phyloP scores from a whole-genome alignment of 257 asterid species.

The Solanum piurae region DNA sequence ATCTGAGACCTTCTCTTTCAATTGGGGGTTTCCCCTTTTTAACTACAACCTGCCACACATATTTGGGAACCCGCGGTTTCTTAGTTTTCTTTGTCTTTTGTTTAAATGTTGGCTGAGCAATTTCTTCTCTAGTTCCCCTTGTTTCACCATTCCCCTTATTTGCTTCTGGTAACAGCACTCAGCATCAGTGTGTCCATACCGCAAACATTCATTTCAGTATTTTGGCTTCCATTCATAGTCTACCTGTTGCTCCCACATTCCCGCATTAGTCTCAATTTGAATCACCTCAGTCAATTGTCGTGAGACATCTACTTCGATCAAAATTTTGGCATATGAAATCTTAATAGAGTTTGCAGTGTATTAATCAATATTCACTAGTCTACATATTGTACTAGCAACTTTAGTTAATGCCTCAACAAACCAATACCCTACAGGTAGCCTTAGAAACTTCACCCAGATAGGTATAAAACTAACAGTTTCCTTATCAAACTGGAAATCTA shows the following conservation, averaged over 20 bases:
- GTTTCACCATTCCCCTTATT: background rate
- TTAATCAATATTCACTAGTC: background rate
- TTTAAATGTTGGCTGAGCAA: background rate
- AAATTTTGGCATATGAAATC: background rate
- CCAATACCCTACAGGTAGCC: no score
- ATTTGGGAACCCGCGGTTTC: no score
- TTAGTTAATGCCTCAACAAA: no score
- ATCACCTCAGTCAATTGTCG: background rate
- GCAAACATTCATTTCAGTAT: background rate
- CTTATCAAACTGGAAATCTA: background rate
- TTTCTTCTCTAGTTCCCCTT: background rate
- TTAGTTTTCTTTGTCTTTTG: no score
- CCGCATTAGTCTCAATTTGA: background rate
- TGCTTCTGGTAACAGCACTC: background rate
- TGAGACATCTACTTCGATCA: background rate
- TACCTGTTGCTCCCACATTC: background rate
- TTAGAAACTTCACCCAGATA: no score
- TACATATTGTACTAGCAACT: background rate
- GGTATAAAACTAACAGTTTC: rapidly evolving
- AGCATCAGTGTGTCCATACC: background rate
- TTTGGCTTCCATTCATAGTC: background rate
- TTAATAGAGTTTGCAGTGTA: background rate
- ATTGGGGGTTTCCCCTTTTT: no score
- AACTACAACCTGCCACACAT: no score
- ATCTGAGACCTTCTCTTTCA: no score